Evolutionary conservation across 768 basidiomycete genomes (phyloP).

Genomic region (Rhizopogon roseolus): DNA sequence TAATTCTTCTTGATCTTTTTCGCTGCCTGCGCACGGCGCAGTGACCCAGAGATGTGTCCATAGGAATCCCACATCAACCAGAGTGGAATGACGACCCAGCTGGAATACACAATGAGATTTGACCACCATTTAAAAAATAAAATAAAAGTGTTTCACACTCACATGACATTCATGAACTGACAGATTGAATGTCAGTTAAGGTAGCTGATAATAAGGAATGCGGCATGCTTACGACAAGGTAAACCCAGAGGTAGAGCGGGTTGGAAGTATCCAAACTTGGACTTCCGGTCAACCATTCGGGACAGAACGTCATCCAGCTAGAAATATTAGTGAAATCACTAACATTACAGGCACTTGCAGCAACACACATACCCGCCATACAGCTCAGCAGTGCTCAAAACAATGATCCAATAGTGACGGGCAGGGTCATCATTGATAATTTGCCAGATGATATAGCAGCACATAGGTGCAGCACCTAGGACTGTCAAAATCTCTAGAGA

Average conservation of each 20-base stretch:
- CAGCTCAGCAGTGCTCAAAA: conserved; percentile 69
- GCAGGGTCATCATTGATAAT: conserved; percentile 61
- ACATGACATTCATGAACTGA: conserved; percentile 83
- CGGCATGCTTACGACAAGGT: conserved; percentile 50
- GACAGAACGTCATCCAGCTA: conserved; percentile 87
- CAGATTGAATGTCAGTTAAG: not conserved
- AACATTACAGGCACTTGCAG: not conserved
- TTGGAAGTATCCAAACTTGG: conserved; percentile 70
- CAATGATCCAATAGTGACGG: conserved; percentile 64
- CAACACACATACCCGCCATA: conserved; percentile 60
- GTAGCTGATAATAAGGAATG: conserved; percentile 22
- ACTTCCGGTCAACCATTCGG: conserved; percentile 79
- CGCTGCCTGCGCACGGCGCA: conserved; percentile 38
- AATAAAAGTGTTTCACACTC: conserved; percentile 21
- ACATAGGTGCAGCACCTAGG: conserved; percentile 65
- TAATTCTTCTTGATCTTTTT: conserved; percentile 34
- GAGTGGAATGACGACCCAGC: conserved; percentile 78
- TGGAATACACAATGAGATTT: conserved; percentile 21
- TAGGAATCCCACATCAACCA: conserved; percentile 80
- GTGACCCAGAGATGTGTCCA: conserved; percentile 54
- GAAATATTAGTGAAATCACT: not conserved
- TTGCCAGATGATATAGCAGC: conserved; percentile 66
- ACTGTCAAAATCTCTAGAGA: conserved; percentile 84
- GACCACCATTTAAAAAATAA: not conserved
- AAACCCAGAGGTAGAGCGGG: conserved; percentile 70